Percentiles rank a stretch among this genome's conserved stretches.
These are phyloP conservation scores for Taphrina populina DNA, from an alignment of 1,139 yeast species.

Conservation along the genomic window DNA sequence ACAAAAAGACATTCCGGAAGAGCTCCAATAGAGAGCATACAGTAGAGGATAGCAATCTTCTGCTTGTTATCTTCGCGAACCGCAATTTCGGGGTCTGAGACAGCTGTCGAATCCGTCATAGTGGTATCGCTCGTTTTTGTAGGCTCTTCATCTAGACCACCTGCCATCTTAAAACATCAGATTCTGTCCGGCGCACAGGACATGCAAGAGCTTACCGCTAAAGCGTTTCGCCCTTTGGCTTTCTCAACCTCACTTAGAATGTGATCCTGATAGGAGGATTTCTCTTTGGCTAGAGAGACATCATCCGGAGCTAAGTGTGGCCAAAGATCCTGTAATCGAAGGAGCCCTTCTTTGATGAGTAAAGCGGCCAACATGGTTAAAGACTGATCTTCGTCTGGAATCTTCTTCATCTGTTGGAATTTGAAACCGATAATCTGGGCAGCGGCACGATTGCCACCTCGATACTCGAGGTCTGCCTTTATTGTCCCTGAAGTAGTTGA, in stretches of 20 bases:
- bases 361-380: constrained; percentile 53
- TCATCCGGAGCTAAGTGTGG: constrained; percentile 55
- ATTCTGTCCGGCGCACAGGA: constrained; percentile 36
- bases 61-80: constrained; percentile 37
- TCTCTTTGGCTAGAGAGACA: constrained; percentile 50
- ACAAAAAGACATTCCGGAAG: constrained; percentile 64
- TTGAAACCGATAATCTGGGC: constrained; percentile 62
- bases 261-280: constrained; percentile 52
- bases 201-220: constrained; percentile 8
- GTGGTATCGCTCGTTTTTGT: constrained; percentile 36
- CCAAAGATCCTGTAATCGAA: constrained; percentile 65
- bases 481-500: neutral
- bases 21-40: constrained; percentile 62
- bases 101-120: constrained; percentile 18
- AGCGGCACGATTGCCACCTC: constrained; percentile 62
- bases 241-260: constrained; percentile 62
- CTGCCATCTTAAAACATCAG: constrained; percentile 76
- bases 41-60: constrained; percentile 53
- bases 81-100: neutral
- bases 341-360: constrained; percentile 66
- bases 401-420: constrained; percentile 45
- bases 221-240: constrained; percentile 58
- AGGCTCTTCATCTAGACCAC: constrained; percentile 67
- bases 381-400: constrained; percentile 48
- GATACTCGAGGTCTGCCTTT: constrained; percentile 11